Base-by-base conservation (phyloP, 768 basidiomycete genomes). In the Pholiota conissans region DNA sequence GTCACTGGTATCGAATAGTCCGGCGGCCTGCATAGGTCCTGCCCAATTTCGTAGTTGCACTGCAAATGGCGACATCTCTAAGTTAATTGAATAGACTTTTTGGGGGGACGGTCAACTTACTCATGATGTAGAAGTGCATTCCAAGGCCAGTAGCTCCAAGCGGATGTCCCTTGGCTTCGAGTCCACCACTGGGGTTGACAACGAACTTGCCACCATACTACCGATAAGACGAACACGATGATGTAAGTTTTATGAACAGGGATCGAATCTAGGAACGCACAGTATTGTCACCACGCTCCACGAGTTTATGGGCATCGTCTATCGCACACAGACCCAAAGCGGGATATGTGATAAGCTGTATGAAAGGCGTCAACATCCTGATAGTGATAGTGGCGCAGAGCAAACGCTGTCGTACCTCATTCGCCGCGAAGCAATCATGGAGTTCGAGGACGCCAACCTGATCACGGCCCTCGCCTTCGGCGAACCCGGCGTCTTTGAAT, bases 111-210 rank as follows among this genome's bases (percentile, higher is more conserved):
- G 22, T 40, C 22, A 27, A 66, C 86, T 40, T 65, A 89, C 89
- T 91, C 64, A 86, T 82, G 60, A 92, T 89, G 65, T 90, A 92
- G 71, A 91, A 91, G 67, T 93, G 90, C 91, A 92, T 92, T 26
- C 87, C 90, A 13, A 93, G 73, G 1, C 91, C 91, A 16, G 89
- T 91, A 0, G 91, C 90, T 35, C 91, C 90, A 18, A 93, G 79
- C 2, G 92, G 91, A 66, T 93, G 90, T 2, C 92, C 92, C 67
- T 93, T 94, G n/a, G 90, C 89, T 67, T 94, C 90, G 14, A 94
- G 79, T 0, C 92, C 92, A 24, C 92, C 92, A 50, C 87, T 90
- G 0, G 92, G 90, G 62, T 94, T 93, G 32, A 94, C 74, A 16
- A 94, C 89, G 49, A 83, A 94, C 71, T 91, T 90, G 4, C 93